phyloP scores from a whole-genome alignment of 2,329 filamentous ascomycete genomes.

The Aspergillus sp. region DNA sequence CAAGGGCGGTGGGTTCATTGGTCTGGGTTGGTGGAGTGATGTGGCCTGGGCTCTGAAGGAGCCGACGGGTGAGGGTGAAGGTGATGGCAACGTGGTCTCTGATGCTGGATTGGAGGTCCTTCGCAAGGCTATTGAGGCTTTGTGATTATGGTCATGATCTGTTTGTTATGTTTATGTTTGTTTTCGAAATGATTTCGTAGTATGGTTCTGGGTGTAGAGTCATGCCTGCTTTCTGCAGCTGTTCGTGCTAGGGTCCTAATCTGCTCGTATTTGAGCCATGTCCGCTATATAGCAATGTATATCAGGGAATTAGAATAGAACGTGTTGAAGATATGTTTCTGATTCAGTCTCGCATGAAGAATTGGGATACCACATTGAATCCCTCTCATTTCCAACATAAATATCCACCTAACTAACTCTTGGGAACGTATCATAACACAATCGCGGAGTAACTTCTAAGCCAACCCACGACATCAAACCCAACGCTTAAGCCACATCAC shows the following conservation, averaged over 20 bases:
- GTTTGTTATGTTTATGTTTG: slow-evolving; percentile 3
- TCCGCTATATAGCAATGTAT: not conserved
- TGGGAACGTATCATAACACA: too few species aligned
- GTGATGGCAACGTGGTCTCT: slow-evolving; percentile 24
- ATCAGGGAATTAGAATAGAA: not conserved
- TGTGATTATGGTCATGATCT: slow-evolving; percentile 31
- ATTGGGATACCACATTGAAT: too few species aligned
- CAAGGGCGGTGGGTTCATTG: slow-evolving; percentile 72
- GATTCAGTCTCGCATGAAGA: too few species aligned
- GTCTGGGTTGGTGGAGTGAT: slow-evolving; percentile 81
- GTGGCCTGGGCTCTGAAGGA: slow-evolving; percentile 68
- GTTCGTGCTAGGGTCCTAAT: not conserved
- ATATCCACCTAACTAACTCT: too few species aligned
- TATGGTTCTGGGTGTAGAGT: not conserved
- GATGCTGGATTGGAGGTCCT: slow-evolving; percentile 52
- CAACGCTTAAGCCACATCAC: not conserved
- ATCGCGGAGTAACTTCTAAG: too few species aligned
- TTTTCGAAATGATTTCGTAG: not conserved
- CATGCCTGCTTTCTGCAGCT: not conserved
- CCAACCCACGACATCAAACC: too few species aligned
- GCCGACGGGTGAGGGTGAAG: slow-evolving; percentile 21
- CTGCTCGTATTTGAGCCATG: not conserved
- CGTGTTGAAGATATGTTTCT: too few species aligned
- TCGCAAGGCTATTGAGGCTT: slow-evolving; percentile 49
- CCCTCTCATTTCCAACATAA: too few species aligned